phyloP scores from a whole-genome alignment of 2,329 filamentous ascomycete genomes.

The Arthrinium puccinioides region DNA sequence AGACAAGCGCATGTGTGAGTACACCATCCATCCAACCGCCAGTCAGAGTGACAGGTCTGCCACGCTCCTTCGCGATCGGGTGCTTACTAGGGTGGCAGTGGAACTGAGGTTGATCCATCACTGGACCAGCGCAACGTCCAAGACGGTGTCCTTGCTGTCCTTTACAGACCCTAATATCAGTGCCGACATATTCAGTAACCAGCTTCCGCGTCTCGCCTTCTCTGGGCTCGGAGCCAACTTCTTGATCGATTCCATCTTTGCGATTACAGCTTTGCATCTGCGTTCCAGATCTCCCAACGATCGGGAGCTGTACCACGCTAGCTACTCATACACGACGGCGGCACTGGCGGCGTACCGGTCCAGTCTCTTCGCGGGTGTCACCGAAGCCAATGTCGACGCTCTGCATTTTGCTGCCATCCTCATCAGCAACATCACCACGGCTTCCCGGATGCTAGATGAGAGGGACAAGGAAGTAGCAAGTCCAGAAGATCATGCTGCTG shows the following conservation, averaged over 20 bases:
- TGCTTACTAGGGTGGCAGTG: no score
- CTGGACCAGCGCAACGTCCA: slow-evolving; percentile 52
- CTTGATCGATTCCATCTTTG: slow-evolving; percentile 56
- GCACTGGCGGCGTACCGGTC: slow-evolving; percentile 54
- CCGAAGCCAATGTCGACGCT: slow-evolving; percentile 51
- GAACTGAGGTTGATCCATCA: slow-evolving; percentile 60
- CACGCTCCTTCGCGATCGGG: slow-evolving; percentile 33
- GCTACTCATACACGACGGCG: slow-evolving; percentile 58
- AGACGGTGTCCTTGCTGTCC: slow-evolving; percentile 46
- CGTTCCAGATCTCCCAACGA: slow-evolving; percentile 49
- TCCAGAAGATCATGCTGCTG: no score
- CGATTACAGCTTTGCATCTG: slow-evolving; percentile 56
- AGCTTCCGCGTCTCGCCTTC: slow-evolving; percentile 55
- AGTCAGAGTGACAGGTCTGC: slow-evolving; percentile 8
- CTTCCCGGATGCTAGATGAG: slow-evolving; percentile 57
- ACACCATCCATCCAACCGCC: no score
- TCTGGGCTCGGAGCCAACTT: no score
- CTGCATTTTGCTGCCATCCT: slow-evolving; percentile 56
- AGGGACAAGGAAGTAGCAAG: no score
- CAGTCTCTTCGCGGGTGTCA: slow-evolving; percentile 48
- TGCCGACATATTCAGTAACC: slow-evolving; percentile 51
- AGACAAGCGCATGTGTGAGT: no score
- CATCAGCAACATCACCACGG: slow-evolving; percentile 60
- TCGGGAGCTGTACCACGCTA: slow-evolving; percentile 50
- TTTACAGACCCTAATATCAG: no score